A percentile compares a stretch with the other conserved stretches of the same genome.
These are phyloP conservation scores for Davidsoniella virescens DNA, from an alignment of 2,329 filamentous ascomycete genomes.

Conservation along the genomic window DNA sequence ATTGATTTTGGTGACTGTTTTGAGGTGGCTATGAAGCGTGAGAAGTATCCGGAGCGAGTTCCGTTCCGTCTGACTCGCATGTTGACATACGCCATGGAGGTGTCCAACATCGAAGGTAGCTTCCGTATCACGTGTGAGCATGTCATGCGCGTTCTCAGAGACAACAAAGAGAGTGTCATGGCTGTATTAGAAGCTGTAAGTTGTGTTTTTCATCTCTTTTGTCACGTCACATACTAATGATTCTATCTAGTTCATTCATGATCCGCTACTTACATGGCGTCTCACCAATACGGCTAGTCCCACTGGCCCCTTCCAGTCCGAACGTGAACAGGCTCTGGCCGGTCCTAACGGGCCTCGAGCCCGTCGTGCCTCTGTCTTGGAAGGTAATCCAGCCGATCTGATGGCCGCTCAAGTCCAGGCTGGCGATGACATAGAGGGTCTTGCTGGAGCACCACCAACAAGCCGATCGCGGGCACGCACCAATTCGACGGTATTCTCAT, in stretches of 20 bases:
- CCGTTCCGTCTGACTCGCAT: constrained; percentile 96
- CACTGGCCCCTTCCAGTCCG: constrained; percentile 47
- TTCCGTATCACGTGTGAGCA: constrained; percentile 97
- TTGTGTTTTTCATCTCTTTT: constrained; percentile 17
- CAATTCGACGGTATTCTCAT: constrained; percentile 34
- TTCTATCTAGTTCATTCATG: constrained; percentile 99
- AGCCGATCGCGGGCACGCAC: constrained; percentile 39
- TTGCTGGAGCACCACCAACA: constrained; percentile 31
- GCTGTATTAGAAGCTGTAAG: constrained; percentile 91
- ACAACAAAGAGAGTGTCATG: constrained; percentile 98
- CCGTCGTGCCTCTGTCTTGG: constrained; percentile 53
- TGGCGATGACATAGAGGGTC: constrained; percentile 15
- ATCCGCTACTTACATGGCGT: constrained; percentile 96
- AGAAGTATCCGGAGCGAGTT: constrained; percentile 95
- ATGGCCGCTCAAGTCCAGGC: constrained; percentile 28
- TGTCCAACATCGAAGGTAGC: constrained; percentile 97
- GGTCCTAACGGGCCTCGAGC: constrained; percentile 33
- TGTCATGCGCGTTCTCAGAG: constrained; percentile 88
- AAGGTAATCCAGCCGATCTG: constrained; percentile 42
- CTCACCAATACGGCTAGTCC: constrained; percentile 51
- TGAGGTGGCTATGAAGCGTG: constrained; percentile 97
- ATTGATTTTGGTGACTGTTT: constrained; percentile 99
- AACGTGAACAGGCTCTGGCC: constrained; percentile 37
- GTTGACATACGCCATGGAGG: constrained; percentile 99
- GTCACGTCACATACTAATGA: constrained; percentile 20